Evolutionary conservation across 1,139 yeast species (phyloP), one percentile per base, ranked within the genome.

Genomic region (Debaryomycetaceae sp.): DNA sequence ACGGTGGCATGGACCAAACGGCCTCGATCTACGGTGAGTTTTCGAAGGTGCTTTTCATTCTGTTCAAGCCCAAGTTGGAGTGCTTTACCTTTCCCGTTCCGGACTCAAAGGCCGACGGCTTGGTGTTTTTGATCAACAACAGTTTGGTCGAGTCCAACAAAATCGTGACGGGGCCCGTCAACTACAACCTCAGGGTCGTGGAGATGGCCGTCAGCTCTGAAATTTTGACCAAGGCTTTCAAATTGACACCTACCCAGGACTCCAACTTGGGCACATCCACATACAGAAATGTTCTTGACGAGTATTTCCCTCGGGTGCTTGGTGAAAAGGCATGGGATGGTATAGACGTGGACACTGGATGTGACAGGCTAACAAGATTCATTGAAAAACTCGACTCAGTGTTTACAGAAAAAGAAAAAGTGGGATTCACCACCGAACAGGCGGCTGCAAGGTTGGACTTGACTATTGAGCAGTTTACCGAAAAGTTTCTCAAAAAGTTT

Each of bases 1-100:
- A 84, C 38, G 91, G 91, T 23, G 91, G 91, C 38, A 79, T 85
- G 87, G 91, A 85, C 59, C 91, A 85, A 63, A 76, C 85, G 49
- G 90, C 91, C 3, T 78, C 86, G 2, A 75, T 85, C 23, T 83
- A 78, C 54, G 90, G 90, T n/a, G 81, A 78, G 53, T 68, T 64
- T 38, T 75, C 72, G 48, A 80, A 83, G 52, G 86, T 85, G 1
- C 62, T 85, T 48, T 73, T 78, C 51, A 81, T 85, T 38, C 80
- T 79, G 49, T 85, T 84, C 63, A 74, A 75, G 49, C 91, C 91
- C 2, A 63, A 71, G 47, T 68, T 85, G 43, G 66, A 64, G 36
- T 89, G 81, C 11, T 66, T 72, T 37, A 78, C 87, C n/a, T 73
- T 81, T 56, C 62, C 68, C 39, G 78, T 83, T 59, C 88, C 87